These are phyloP conservation scores for Nematocida minor DNA, from an alignment of 371 early-diverging fungal species.

Conservation along the genomic window DNA sequence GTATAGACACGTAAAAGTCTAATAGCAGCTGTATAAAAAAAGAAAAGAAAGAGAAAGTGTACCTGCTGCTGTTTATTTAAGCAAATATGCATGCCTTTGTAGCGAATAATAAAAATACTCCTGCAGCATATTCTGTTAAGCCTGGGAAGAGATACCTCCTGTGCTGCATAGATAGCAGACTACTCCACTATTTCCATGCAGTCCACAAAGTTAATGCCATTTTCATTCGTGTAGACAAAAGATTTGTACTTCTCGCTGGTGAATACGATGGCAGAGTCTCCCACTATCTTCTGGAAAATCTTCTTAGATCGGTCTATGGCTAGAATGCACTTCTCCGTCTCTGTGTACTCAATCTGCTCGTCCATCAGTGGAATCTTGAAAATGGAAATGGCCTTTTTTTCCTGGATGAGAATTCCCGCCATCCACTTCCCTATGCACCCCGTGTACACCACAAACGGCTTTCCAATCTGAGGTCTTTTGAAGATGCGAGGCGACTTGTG, in stretches of 20 bases:
- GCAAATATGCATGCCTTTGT: no score
- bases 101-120: no score
- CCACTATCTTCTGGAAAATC: neutral
- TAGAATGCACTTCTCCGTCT: conserved; percentile 19
- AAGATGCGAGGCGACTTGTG: neutral
- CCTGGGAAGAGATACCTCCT: neutral
- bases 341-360: neutral
- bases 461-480: neutral
- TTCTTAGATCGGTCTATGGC: neutral
- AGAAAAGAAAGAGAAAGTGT: no score
- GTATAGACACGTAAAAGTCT: no score
- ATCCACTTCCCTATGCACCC: neutral
- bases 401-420: neutral
- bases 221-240: neutral
- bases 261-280: neutral
- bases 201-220: neutral
- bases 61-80: no score
- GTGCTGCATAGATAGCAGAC: neutral
- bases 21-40: no score
- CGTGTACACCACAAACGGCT: neutral
- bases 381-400: neutral
- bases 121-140: no score
- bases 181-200: neutral
- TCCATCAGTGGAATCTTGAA: neutral
- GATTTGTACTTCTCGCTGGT: conserved; percentile 2